These are phyloP conservation scores for Fusarium begoniae DNA, from an alignment of 2,329 filamentous ascomycete genomes.

Conservation along the genomic window DNA sequence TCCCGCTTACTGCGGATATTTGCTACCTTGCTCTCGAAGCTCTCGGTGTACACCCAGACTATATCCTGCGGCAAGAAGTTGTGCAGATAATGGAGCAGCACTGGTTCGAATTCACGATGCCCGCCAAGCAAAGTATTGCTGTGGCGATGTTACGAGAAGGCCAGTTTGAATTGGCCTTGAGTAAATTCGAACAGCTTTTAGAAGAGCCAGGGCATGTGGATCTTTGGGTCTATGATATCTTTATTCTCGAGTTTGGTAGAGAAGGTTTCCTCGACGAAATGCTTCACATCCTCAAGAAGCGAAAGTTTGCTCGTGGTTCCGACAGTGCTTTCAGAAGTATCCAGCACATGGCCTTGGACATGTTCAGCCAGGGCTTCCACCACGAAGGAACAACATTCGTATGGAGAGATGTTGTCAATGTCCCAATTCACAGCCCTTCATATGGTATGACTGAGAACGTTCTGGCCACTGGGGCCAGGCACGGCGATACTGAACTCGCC, in stretches of 20 bases:
- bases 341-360: constrained; percentile 79
- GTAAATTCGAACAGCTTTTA: constrained; percentile 73
- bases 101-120: constrained; percentile 65
- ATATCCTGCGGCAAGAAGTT: constrained; percentile 75
- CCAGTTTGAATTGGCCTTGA: constrained; percentile 82
- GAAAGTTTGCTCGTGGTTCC: constrained; percentile 51
- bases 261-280: constrained; percentile 81
- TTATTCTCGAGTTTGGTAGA: constrained; percentile 77
- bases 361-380: constrained; percentile 72
- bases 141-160: constrained; percentile 81
- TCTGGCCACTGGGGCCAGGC: constrained; percentile 74
- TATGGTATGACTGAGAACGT: constrained; percentile 74
- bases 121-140: constrained; percentile 73
- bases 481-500: constrained; percentile 74
- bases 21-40: constrained; percentile 78
- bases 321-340: constrained; percentile 58
- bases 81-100: constrained; percentile 77
- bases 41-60: constrained; percentile 86
- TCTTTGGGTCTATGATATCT: constrained; percentile 81
- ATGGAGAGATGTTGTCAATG: constrained; percentile 73
- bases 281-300: constrained; percentile 70
- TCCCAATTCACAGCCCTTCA: constrained; percentile 54
- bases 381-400: constrained; percentile 72
- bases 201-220: constrained; percentile 64
- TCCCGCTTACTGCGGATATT: constrained; percentile 71